Base-by-base conservation (phyloP, 495 filamentous ascomycete species). In the Aspergillus asperescens region DNA sequence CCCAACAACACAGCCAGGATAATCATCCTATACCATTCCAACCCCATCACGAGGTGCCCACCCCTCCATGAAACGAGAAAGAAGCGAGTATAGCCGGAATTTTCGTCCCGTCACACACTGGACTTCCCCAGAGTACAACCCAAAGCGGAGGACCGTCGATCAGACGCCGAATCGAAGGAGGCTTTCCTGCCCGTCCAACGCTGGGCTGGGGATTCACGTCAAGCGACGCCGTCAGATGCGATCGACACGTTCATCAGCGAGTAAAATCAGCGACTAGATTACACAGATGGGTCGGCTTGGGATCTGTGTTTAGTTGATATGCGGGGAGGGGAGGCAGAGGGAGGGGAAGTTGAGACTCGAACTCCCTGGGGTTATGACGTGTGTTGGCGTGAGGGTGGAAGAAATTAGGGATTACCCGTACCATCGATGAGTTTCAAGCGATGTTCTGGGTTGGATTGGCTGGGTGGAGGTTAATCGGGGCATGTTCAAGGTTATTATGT, bases 61-160 rank as follows among this genome's bases (percentile, higher is more conserved):
- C 8, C 4, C 9, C 20, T 6, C 25, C 44, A 23, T 19, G 13
- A 25, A 47, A 43, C 23, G 12, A 43, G n/a, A 3, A n/a, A 24
- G 4, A 9, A 22, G 44, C 44, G 44, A n/a, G 12, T 9, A 22
- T 34, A 32, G 44, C 44, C 44, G 44, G 24, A 47, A 47, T 47
- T 47, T 29, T 47, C 44, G 44, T 47, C 44, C 42, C 44, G 44
- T 23, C 39, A n/a, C 13, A n/a, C 39, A 42, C 15, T 15, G n/a
- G 8, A 9, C 10, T 43, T 5, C 41, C 13, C 35, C 16, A 38
- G 6, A 19, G 19, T 42, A 19, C 9, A 20, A 12, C 39, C 20
- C 42, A 32, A 31, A 18, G 18, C 18, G 44, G 44, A 47, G 34
- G 20, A 15, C 4, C 13, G 44, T 10, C 27, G 28, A 34, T 46